Evolutionary conservation across 257 asterid genomes (phyloP).

Genomic region (Nicotiana sylvestris): DNA sequence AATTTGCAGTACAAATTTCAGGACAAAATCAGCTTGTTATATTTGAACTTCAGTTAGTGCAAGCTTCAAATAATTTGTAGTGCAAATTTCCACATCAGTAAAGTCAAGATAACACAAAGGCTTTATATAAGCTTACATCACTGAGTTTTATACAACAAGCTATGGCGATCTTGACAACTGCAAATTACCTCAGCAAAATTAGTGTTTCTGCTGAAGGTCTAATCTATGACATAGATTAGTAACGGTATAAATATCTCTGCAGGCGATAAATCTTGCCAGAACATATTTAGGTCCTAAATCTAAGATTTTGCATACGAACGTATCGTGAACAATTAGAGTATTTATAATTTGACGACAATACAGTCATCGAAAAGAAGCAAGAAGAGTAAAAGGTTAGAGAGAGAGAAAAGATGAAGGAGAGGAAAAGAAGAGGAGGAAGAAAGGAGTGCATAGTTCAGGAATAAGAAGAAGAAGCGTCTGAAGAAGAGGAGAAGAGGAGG

Average conservation of each 20-base stretch:
- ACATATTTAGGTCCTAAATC: conserved; percentile 15
- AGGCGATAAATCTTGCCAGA: conserved; percentile 17
- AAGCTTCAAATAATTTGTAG: too few species aligned
- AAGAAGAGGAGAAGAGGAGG: too few species aligned
- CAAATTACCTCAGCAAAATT: conserved; percentile 3
- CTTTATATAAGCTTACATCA: not conserved
- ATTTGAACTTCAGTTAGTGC: too few species aligned
- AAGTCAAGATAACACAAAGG: not conserved
- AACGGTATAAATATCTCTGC: conserved; percentile 16
- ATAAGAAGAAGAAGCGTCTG: too few species aligned
- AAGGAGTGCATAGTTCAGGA: too few species aligned
- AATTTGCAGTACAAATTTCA: too few species aligned
- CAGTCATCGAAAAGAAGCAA: conserved; percentile 10
- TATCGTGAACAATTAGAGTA: conserved; percentile 24
- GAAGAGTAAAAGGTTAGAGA: conserved; percentile 15
- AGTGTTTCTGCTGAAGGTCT: conserved; percentile 16
- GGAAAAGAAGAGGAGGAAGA: too few species aligned
- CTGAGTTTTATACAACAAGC: not conserved
- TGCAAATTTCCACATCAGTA: too few species aligned
- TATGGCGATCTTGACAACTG: conserved; percentile 24
- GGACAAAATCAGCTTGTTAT: too few species aligned
- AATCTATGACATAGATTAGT: conserved; percentile 16
- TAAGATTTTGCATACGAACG: conserved; percentile 25
- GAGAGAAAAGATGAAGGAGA: not conserved
- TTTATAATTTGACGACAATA: conserved; percentile 16